Evolutionary conservation across 1,139 yeast genomes (phyloP).

Genomic region (Pichia sp.): DNA sequence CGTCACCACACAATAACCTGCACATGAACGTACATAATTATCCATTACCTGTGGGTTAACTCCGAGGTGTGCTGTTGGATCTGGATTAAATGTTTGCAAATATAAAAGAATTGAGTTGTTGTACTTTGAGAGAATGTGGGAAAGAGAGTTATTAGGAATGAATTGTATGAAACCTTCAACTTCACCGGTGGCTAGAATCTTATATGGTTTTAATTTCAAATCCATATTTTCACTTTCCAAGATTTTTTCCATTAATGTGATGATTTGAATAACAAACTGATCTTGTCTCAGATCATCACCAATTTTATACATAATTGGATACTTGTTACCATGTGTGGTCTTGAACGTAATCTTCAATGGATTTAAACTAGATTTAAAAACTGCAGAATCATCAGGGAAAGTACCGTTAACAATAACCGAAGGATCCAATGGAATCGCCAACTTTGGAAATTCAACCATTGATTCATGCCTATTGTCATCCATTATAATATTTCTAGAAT

Average conservation of each 20-base stretch:
- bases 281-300: slow-evolving; percentile 98
- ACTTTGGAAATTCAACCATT: slow-evolving; percentile 47
- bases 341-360: slow-evolving; percentile 83
- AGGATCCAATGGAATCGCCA: slow-evolving; percentile 75
- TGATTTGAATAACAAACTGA: slow-evolving; percentile 91
- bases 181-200: slow-evolving; percentile 87
- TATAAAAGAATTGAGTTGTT: slow-evolving; percentile 74
- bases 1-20: slow-evolving; percentile 97
- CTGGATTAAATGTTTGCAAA: slow-evolving; percentile 65
- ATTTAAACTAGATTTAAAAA: slow-evolving; percentile 86
- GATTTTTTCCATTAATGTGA: slow-evolving; percentile 86
- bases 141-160: slow-evolving; percentile 87
- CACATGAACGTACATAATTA: slow-evolving; percentile 91
- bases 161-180: slow-evolving; percentile 92
- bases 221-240: slow-evolving; percentile 89
- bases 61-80: slow-evolving; percentile 59
- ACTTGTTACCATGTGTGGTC: slow-evolving; percentile 43
- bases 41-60: slow-evolving; percentile 83
- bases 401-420: slow-evolving; percentile 67
- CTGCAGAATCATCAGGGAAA: slow-evolving; percentile 76
- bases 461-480: slow-evolving; percentile 26
- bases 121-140: slow-evolving; percentile 70
- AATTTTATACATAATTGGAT: slow-evolving; percentile 87
- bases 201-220: slow-evolving; percentile 82
- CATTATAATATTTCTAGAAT: slow-evolving; percentile 9